Evolutionary conservation across 2,329 filamentous ascomycete species (phyloP).

Genomic region (Calonectria fujianensis): DNA sequence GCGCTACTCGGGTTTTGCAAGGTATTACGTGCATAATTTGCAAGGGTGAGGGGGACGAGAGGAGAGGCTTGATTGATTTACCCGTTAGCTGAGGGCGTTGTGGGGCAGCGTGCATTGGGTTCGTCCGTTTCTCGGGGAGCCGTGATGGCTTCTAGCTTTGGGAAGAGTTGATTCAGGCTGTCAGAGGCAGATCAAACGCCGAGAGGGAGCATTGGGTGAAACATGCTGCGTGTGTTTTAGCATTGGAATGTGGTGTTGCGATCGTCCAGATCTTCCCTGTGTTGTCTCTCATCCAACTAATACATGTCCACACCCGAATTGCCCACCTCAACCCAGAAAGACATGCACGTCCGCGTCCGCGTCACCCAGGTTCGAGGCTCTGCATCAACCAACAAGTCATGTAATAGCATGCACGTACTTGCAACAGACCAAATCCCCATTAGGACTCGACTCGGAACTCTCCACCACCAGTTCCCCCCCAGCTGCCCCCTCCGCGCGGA

Average conservation of each 20-base stretch:
- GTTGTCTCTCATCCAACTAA: neutral
- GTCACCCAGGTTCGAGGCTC: neutral
- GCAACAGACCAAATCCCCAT: neutral
- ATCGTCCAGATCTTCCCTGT: neutral
- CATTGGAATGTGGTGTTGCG: neutral
- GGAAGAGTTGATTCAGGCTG: neutral
- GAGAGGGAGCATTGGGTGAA: neutral
- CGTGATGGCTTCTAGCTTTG: neutral
- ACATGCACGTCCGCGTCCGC: conserved; percentile 7
- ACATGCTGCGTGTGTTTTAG: neutral
- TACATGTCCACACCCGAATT: neutral
- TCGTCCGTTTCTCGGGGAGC: conserved; percentile 1
- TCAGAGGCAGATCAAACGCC: neutral
- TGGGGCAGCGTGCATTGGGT: neutral
- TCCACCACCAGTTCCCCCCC: neutral
- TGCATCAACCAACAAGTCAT: neutral
- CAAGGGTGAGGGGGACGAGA: conserved; percentile 22
- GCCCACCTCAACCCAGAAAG: neutral
- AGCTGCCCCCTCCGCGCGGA: no score
- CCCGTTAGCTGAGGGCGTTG: conserved; percentile 20
- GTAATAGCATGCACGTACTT: neutral
- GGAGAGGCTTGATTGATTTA: conserved; percentile 24
- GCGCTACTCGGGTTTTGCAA: conserved; percentile 5
- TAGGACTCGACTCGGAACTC: neutral
- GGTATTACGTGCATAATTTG: conserved; percentile 15